Evolutionary conservation across 2,329 filamentous ascomycete species (phyloP).

Genomic region (Cadophora sp.): DNA sequence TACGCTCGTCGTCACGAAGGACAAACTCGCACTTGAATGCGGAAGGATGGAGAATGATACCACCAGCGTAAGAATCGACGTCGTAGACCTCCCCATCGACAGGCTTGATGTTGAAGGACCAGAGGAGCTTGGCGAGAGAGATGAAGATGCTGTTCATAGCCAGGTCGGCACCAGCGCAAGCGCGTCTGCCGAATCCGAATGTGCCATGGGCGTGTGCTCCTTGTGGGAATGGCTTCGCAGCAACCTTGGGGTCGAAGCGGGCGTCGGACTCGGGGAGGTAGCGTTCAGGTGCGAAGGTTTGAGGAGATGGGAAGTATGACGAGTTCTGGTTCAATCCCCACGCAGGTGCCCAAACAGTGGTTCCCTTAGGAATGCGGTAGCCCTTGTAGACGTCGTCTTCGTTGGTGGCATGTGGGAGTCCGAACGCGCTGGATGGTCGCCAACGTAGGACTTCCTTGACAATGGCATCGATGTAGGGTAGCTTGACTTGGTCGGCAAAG

Average conservation of each 20-base stretch:
- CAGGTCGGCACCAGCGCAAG: constrained; percentile 17
- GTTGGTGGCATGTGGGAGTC: constrained; percentile 59
- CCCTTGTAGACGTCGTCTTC: constrained; percentile 62
- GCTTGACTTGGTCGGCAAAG: constrained; percentile 50
- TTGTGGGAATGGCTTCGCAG: constrained; percentile 11
- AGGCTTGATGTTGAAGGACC: constrained; percentile 15
- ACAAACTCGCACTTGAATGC: constrained; percentile 11
- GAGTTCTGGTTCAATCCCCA: constrained; percentile 48
- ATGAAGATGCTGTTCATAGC: constrained; percentile 19
- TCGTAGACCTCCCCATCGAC: constrained; percentile 12
- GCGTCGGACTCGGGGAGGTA: constrained; percentile 32
- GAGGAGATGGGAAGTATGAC: constrained; percentile 49
- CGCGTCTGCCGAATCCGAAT: constrained; percentile 19
- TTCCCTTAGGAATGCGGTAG: constrained; percentile 53
- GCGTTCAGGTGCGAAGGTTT: constrained; percentile 51
- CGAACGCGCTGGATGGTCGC: constrained; percentile 53
- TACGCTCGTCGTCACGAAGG: background rate
- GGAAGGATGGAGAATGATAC: background rate
- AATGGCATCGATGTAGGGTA: constrained; percentile 54
- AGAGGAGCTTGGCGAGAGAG: constrained; percentile 17
- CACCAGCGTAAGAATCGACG: constrained; percentile 4
- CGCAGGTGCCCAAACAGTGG: constrained; percentile 49
- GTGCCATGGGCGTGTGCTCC: background rate
- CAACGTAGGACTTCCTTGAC: constrained; percentile 55
- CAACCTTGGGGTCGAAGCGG: constrained; percentile 2